Evolutionary conservation across 495 filamentous ascomycete species (phyloP).

Genomic region (Hypoxylon intermedium): DNA sequence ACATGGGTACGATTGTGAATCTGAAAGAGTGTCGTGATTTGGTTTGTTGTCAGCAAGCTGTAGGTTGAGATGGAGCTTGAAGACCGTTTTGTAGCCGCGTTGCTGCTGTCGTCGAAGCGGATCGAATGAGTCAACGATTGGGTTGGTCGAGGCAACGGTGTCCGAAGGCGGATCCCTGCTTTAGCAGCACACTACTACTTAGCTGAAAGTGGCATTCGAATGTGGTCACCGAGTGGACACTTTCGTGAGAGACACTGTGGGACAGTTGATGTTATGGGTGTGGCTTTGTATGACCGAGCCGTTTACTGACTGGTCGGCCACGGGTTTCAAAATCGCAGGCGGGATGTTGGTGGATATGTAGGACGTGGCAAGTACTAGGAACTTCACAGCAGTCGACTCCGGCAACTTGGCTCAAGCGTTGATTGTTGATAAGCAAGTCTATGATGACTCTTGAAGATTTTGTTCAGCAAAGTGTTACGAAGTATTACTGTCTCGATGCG

Average conservation of each 20-base stretch:
- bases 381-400: constrained; percentile 28
- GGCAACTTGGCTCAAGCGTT: constrained; percentile 33
- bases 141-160: constrained; percentile 36
- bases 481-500: constrained; percentile 32
- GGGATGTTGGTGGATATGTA: constrained; percentile 31
- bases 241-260: constrained; percentile 45
- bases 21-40: constrained; percentile 52
- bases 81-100: constrained; percentile 21
- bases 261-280: constrained; percentile 12
- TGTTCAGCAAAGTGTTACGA: constrained; percentile 32
- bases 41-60: constrained; percentile 43
- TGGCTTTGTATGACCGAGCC: constrained; percentile 37
- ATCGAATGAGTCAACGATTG: constrained; percentile 33
- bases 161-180: constrained; percentile 41
- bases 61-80: constrained; percentile 25
- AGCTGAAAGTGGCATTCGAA: constrained; percentile 24
- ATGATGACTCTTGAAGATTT: constrained; percentile 41
- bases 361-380: constrained; percentile 18
- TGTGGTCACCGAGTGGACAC: constrained; percentile 21
- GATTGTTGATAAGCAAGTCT: not conserved
- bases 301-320: constrained; percentile 39
- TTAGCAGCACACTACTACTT: constrained; percentile 23
- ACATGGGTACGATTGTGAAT: constrained; percentile 65
- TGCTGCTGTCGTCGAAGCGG: constrained; percentile 30
- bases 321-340: constrained; percentile 27